phyloP scores from a whole-genome alignment of 192 early-diverging fungal species.

The Dimargaris verticillata region DNA sequence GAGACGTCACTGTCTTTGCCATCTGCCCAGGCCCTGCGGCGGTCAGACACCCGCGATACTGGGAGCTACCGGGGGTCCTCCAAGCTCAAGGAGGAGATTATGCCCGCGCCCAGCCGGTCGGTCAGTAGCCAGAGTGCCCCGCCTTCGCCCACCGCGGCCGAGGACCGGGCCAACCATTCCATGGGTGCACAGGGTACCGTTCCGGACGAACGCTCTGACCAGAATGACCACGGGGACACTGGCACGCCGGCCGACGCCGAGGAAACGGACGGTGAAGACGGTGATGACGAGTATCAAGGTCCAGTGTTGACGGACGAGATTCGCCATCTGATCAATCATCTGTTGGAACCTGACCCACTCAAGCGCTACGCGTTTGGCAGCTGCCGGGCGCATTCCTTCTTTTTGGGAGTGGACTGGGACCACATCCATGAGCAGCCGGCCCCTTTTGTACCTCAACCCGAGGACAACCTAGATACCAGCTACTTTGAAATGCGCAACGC shows the following conservation, averaged over 20 bases:
- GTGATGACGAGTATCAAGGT: neutral
- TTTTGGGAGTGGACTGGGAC: constrained; percentile 57
- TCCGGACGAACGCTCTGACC: no score
- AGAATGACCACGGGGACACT: no score
- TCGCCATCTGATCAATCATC: constrained; percentile 48
- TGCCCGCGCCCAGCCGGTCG: neutral
- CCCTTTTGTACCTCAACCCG: constrained; percentile 70
- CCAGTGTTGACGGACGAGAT: constrained; percentile 33
- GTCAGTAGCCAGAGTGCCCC: neutral
- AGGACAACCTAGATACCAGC: constrained; percentile 71
- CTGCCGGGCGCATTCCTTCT: constrained; percentile 57
- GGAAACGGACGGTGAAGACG: neutral
- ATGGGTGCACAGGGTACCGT: no score
- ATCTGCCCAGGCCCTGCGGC: no score
- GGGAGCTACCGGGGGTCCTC: neutral
- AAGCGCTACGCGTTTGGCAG: constrained; percentile 43
- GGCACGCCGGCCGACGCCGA: neutral
- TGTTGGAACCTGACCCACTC: constrained; percentile 58
- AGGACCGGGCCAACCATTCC: neutral
- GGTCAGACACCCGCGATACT: no score
- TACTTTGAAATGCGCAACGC: constrained; percentile 78
- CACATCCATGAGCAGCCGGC: constrained; percentile 57
- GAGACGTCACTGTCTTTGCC: no score
- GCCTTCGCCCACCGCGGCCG: neutral
- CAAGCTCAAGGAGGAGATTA: constrained; percentile 9